phyloP scores from a whole-genome alignment of 1,139 yeast species.

The Yamadazyma sp. region DNA sequence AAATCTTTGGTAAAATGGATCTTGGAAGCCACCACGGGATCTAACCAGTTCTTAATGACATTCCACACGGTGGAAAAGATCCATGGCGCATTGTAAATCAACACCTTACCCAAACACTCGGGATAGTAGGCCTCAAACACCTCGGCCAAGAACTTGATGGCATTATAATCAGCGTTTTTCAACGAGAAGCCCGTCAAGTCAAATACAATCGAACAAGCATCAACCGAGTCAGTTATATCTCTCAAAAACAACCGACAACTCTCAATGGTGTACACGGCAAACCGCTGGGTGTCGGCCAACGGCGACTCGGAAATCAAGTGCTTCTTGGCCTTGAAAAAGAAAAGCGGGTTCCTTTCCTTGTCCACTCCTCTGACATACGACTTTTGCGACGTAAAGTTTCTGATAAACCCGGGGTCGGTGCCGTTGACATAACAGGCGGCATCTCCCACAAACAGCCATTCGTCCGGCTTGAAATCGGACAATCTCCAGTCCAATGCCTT shows the following conservation, averaged over 20 bases:
- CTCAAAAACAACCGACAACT: constrained; percentile 38
- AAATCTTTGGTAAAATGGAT: constrained; percentile 43
- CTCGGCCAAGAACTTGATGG: constrained; percentile 74
- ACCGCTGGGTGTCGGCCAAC: constrained; percentile 38
- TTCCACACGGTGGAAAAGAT: constrained; percentile 85
- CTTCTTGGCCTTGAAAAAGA: constrained; percentile 40
- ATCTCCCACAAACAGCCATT: constrained; percentile 41
- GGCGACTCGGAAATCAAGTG: constrained; percentile 44
- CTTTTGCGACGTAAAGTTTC: constrained; percentile 39
- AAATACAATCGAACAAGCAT: constrained; percentile 41
- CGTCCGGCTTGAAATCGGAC: constrained; percentile 25
- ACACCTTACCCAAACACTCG: constrained; percentile 71
- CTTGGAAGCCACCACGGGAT: constrained; percentile 53
- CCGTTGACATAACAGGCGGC: constrained; percentile 34
- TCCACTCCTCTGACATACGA: constrained; percentile 43
- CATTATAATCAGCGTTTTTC: constrained; percentile 80
- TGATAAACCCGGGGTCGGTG: constrained; percentile 35
- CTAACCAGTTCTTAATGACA: constrained; percentile 80
- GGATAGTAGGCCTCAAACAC: constrained; percentile 89
- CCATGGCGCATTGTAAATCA: constrained; percentile 91
- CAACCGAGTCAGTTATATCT: constrained; percentile 36
- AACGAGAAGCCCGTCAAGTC: constrained; percentile 60
- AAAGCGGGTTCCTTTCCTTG: constrained; percentile 36
- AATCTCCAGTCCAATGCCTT: constrained; percentile 43
- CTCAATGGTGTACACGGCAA: constrained; percentile 40